These are phyloP conservation scores for Avicennia marina DNA, from an alignment of 257 asterid genomes.

Conservation along the genomic window DNA sequence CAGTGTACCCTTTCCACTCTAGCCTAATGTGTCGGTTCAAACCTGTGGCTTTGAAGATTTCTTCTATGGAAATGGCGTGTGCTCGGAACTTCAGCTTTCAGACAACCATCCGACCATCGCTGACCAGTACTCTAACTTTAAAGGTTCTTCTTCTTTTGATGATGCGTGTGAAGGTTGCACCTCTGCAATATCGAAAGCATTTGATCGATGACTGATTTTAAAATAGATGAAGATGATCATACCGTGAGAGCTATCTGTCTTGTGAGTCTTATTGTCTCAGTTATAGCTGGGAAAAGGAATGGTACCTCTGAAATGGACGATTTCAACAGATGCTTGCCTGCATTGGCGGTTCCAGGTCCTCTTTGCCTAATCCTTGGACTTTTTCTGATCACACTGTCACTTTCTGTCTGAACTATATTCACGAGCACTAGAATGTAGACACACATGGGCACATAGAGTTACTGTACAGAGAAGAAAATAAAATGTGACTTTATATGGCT, in stretches of 20 bases:
- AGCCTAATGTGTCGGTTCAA: conserved; percentile 38
- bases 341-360: conserved; percentile 45
- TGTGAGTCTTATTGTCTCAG: conserved; percentile 40
- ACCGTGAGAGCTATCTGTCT: conserved; percentile 40
- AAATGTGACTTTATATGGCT: too few species aligned
- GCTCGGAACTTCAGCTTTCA: conserved; percentile 36
- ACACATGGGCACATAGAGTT: background rate
- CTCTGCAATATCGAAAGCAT: conserved; percentile 18
- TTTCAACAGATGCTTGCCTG: conserved; percentile 58
- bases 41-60: conserved; percentile 38
- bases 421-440: background rate
- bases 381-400: background rate
- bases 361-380: conserved; percentile 4
- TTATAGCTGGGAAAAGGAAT: conserved; percentile 35
- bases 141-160: conserved; percentile 31
- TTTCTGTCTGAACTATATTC: background rate
- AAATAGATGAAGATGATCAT: conserved; percentile 3
- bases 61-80: conserved; percentile 31
- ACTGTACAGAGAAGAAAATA: background rate
- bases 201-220: conserved; percentile 9
- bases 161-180: conserved; percentile 43
- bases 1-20: conserved; percentile 22
- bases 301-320: conserved; percentile 24
- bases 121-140: conserved; percentile 36
- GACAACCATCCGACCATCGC: conserved; percentile 15